Evolutionary conservation across 139 green algal genomes (phyloP), one percentile per base, ranked within the genome.

Genomic region (Chloropicon primus): DNA sequence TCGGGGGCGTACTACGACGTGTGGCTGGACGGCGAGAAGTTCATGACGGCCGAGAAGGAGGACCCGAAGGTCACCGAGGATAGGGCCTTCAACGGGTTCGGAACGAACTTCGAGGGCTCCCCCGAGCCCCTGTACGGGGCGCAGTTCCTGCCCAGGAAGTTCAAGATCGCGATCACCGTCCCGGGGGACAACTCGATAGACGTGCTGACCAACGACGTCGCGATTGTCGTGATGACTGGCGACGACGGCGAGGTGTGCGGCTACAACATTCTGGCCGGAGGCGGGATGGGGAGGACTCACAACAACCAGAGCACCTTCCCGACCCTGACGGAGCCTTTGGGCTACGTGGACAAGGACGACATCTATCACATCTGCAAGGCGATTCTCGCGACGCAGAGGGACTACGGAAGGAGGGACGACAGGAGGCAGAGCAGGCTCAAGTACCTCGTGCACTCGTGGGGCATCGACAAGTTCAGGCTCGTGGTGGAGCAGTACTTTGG

Each of bases 21-120:
- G 25, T 99, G 96, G 96, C 92, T 99, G 2, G 95, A 99, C 78
- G 96, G 95, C 29, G 95, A 98, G 90, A 97, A 98, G 89, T 97
- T 98, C 79, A 89, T 97, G 79, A 88, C 81, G 0, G 81, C 90
- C 74, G 85, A 93, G 71, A 94, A 90, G 84, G 82, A 89, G 80
- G 73, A 84, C 25, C 82, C 84, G 21, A 81, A 87, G 24, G 85
- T 89, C 24, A 83, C 29, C 22, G 28, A 76, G 54, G 84, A 74
- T 10, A 74, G 83, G 21, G 79, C 71, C 2, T 84, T 88, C 87
- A 98, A 98, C 84, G 84, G 82, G 26, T 93, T 89, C 74, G 96
- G 96, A 76, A 99, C 94, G 75, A 99, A 98, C 91, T 97, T 95
- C 81, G 91, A 93, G 73, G 90, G 88, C 84, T 91, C 74, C 26